Base-by-base conservation (phyloP, 2,329 filamentous ascomycete genomes). In the Aspergillus transmontanensis region DNA sequence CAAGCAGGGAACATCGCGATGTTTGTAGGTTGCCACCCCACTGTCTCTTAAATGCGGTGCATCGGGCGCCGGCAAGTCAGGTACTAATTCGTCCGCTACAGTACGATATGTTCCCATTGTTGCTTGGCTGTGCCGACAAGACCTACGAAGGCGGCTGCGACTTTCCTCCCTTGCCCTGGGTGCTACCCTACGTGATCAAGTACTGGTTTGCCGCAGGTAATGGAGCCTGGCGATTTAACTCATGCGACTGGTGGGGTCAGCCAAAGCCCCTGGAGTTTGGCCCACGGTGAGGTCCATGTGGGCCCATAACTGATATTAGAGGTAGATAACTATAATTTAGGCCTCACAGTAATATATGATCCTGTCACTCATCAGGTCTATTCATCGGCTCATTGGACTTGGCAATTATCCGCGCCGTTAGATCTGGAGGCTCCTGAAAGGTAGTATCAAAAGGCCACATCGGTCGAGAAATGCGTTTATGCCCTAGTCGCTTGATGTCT, bases 361-460 rank as follows among this genome's bases (percentile, higher is more conserved):
- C 12, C 32, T 9, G 5, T 55, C 21, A 55, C 78, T 83, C 41
- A 62, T 60, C 45, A 7, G 46, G 16, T n/a, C 36, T 23, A 14
- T n/a, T 39, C 12, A 61, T 14, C 34, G 64, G 43, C 12, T 68
- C 55, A 12, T 70, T 59, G 1, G 80, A 81, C 56, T 69, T 65
- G 2, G 76, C 68, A 48, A 82, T 76, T 7, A 81, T 63, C 14
- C 71, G 69, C 10, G 77, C 75, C 41, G 66, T 72, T 1, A 82
- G 69, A 69, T 81, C 70, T 0, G 79, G 79, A 12, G 71, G 63
- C 3, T 55, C 56, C 16, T 70, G 53, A 45, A 81, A 80, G 0
- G 65, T 64, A 26, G 70, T 72, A 59, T 83, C 80, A 63, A 82
- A 82, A 0, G 81, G 78, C 77, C 77, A 82, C 82, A 85, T 84